Evolutionary conservation across 2,329 filamentous ascomycete species (phyloP).

Genomic region (Colletotrichum orbiculare): DNA sequence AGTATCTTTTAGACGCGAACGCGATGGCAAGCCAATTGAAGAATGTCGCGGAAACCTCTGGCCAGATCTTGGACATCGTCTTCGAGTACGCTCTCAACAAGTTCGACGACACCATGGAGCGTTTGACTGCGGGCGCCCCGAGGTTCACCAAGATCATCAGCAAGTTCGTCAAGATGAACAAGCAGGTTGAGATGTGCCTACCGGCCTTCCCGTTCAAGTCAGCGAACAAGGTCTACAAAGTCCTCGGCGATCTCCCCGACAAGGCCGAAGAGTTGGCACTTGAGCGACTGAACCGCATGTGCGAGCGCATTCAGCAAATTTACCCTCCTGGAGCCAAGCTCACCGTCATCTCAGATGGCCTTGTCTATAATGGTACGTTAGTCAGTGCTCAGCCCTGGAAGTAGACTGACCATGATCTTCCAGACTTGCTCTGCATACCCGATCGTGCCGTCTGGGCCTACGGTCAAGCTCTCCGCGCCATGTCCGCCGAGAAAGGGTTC

Average conservation of each 20-base stretch:
- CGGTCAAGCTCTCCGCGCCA: slow-evolving; percentile 55
- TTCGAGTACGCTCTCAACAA: slow-evolving; percentile 50
- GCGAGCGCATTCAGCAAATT: slow-evolving; percentile 56
- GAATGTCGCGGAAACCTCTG: slow-evolving; percentile 38
- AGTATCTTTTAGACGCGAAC: too few species aligned
- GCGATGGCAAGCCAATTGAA: too few species aligned
- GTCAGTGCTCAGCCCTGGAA: not conserved
- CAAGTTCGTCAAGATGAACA: slow-evolving; percentile 47
- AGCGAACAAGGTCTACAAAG: slow-evolving; percentile 64
- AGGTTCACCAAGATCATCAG: slow-evolving; percentile 54
- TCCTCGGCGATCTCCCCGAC: slow-evolving; percentile 65
- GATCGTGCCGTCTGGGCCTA: slow-evolving; percentile 64
- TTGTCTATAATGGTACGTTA: slow-evolving; percentile 64
- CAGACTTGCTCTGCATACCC: slow-evolving; percentile 63
- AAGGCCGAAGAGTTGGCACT: slow-evolving; percentile 66
- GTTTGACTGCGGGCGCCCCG: slow-evolving; percentile 44
- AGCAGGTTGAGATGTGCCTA: slow-evolving; percentile 57
- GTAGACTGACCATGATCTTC: not conserved
- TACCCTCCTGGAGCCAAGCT: slow-evolving; percentile 62
- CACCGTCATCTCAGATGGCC: slow-evolving; percentile 65
- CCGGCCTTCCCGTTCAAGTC: slow-evolving; percentile 73
- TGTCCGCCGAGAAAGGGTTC: slow-evolving; percentile 54
- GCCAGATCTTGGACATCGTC: slow-evolving; percentile 52
- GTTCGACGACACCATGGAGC: slow-evolving; percentile 16
- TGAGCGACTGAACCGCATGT: slow-evolving; percentile 60